Percentiles rank a stretch among this genome's conserved stretches.
Evolutionary conservation across 345 rosid genomes (phyloP).

Genomic region (Dovyalis caffra): DNA sequence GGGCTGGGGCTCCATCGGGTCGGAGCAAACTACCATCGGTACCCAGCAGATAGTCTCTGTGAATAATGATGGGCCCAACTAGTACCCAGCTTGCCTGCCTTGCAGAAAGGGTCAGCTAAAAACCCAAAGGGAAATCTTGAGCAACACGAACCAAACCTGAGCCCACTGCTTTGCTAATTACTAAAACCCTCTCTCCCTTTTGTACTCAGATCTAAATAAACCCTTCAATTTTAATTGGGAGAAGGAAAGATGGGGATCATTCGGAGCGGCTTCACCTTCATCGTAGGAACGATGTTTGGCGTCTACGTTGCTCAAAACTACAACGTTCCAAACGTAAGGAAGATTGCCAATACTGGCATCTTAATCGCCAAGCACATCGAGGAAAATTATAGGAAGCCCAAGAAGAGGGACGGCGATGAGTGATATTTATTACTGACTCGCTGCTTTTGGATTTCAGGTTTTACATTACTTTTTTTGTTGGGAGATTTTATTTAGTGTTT

Average conservation of each 20-base stretch:
- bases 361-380: conserved; percentile 58
- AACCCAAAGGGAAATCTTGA: too few relatives aligned
- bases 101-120: too few relatives aligned
- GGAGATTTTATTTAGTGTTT: not conserved
- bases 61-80: too few relatives aligned
- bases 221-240: not conserved
- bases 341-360: conserved; percentile 43
- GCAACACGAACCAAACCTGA: too few relatives aligned
- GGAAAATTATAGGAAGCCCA: conserved; percentile 63
- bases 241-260: conserved; percentile 44
- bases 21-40: too few relatives aligned
- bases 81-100: too few relatives aligned
- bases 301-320: conserved; percentile 65
- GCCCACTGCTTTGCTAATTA: too few relatives aligned
- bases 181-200: too few relatives aligned
- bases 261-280: conserved; percentile 48
- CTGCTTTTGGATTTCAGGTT: not conserved
- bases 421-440: not conserved
- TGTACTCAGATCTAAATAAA: too few relatives aligned
- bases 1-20: too few relatives aligned
- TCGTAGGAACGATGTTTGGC: conserved; percentile 48
- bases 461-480: not conserved
- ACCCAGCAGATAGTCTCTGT: too few relatives aligned
- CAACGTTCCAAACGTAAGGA: conserved; percentile 58
- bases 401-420: conserved; percentile 37